Evolutionary conservation across 805 yeast species (phyloP).

Genomic region (Babjeviella inositovora): DNA sequence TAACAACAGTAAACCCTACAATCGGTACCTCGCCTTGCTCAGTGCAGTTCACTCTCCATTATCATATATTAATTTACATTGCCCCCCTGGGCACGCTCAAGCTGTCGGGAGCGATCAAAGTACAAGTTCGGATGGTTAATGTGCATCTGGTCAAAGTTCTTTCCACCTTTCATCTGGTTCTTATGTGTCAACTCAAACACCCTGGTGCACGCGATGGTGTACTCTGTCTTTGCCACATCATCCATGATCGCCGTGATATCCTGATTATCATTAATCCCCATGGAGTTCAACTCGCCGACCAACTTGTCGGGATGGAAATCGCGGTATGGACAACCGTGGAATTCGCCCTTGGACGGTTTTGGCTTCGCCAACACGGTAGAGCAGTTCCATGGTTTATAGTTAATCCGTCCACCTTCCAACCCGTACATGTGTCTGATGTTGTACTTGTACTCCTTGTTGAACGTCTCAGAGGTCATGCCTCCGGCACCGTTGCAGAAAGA

Average conservation of each 20-base stretch:
- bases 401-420: slow-evolving; percentile 75
- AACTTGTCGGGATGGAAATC: slow-evolving; percentile 56
- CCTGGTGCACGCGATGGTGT: slow-evolving; percentile 77
- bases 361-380: slow-evolving; percentile 59
- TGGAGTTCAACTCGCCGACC: slow-evolving; percentile 30
- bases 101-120: slow-evolving; percentile 58
- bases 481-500: slow-evolving; percentile 45
- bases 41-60: too few species aligned
- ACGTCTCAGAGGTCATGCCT: slow-evolving; percentile 49
- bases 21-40: too few species aligned
- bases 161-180: slow-evolving; percentile 16
- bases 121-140: slow-evolving; percentile 82
- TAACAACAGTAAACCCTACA: too few species aligned
- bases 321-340: slow-evolving; percentile 89
- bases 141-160: slow-evolving; percentile 32
- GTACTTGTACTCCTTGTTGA: slow-evolving; percentile 79
- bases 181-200: slow-evolving; percentile 66
- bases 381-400: slow-evolving; percentile 81
- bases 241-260: slow-evolving; percentile 48
- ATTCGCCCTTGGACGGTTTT: slow-evolving; percentile 50
- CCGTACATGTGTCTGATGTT: slow-evolving; percentile 86
- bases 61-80: too few species aligned
- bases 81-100: slow-evolving; percentile 19
- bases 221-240: slow-evolving; percentile 52
- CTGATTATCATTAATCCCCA: slow-evolving; percentile 50